Evolutionary conservation across 2,329 filamentous ascomycete species (phyloP).

Genomic region (Colletotrichum somersetense): DNA sequence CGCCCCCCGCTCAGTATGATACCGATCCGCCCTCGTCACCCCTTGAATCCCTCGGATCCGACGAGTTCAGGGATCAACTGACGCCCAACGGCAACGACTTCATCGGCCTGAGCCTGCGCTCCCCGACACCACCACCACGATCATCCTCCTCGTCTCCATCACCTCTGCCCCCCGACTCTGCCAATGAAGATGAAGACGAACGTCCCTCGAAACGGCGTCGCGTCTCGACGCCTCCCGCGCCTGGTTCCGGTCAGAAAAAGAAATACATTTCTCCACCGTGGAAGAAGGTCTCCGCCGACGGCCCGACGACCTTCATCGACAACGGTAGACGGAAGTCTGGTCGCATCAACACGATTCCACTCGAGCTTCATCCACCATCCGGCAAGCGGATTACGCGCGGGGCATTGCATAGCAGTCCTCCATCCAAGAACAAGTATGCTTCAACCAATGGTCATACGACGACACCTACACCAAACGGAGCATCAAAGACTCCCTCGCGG

Average conservation of each 20-base stretch:
- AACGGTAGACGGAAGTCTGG: conserved; percentile 78
- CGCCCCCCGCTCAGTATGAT: conserved; percentile 35
- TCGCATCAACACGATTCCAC: conserved; percentile 69
- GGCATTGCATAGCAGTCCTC: conserved; percentile 52
- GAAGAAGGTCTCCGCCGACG: conserved; percentile 87
- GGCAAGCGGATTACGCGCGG: conserved; percentile 66
- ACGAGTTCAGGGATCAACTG: conserved; percentile 41
- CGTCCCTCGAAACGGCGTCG: conserved; percentile 75
- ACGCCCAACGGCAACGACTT: conserved; percentile 42
- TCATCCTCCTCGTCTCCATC: conserved; percentile 28
- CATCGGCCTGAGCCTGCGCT: conserved; percentile 26
- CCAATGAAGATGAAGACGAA: conserved; percentile 53
- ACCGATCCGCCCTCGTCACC: conserved; percentile 33
- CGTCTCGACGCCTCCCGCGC: conserved; percentile 57
- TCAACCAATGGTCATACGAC: conserved; percentile 48
- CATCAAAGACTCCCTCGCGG: conserved; percentile 47
- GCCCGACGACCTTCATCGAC: conserved; percentile 85
- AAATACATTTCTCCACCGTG: conserved; percentile 86
- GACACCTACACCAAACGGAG: conserved; percentile 48
- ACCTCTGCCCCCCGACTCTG: conserved; percentile 8
- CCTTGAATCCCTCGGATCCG: conserved; percentile 39
- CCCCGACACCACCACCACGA: conserved; percentile 21
- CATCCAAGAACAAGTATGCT: conserved; percentile 47
- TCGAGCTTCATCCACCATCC: conserved; percentile 63
- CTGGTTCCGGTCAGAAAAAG: conserved; percentile 52